Evolutionary conservation across 2,329 filamentous ascomycete genomes (phyloP).

Genomic region (Cladophialophora yegresii): DNA sequence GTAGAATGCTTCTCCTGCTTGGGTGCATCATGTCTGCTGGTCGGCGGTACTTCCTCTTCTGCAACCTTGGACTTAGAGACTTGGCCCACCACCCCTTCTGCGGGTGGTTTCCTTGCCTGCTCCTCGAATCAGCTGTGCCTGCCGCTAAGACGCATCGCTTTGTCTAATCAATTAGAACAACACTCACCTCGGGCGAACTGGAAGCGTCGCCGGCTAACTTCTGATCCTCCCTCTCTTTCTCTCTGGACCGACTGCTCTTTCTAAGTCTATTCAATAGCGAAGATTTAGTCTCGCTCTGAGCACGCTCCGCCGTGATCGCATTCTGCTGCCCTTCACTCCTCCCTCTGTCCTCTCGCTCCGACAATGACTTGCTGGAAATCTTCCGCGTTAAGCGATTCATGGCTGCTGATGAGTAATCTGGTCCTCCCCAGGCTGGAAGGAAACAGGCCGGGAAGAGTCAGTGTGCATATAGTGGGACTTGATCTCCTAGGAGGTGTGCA

Average conservation of each 20-base stretch:
- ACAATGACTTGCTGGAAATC: slow-evolving; percentile 16
- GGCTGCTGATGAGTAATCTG: slow-evolving; percentile 7
- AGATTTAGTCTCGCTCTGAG: slow-evolving; percentile 12
- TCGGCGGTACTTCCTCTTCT: slow-evolving; percentile 18
- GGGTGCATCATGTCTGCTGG: not conserved
- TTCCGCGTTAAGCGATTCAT: slow-evolving; percentile 21
- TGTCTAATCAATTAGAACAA: not conserved
- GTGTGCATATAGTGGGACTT: not conserved
- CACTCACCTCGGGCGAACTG: slow-evolving; percentile 7
- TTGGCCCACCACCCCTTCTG: slow-evolving; percentile 4
- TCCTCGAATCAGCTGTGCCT: not conserved
- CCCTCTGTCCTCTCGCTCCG: slow-evolving; percentile 10
- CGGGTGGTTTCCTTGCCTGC: slow-evolving; percentile 6
- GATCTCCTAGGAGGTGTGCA: not conserved
- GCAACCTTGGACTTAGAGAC: slow-evolving; percentile 16
- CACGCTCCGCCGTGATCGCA: slow-evolving; percentile 7
- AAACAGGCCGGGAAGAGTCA: not conserved
- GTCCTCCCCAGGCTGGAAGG: not conserved
- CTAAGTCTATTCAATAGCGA: slow-evolving; percentile 21
- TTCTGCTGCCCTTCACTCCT: not conserved
- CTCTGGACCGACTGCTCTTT: slow-evolving; percentile 18
- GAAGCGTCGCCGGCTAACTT: slow-evolving; percentile 2
- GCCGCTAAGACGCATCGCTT: not conserved
- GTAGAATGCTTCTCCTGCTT: not conserved
- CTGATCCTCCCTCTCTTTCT: slow-evolving; percentile 7